Base-by-base conservation (phyloP, 441 rosid species). In the Euphorbia celastroides region DNA sequence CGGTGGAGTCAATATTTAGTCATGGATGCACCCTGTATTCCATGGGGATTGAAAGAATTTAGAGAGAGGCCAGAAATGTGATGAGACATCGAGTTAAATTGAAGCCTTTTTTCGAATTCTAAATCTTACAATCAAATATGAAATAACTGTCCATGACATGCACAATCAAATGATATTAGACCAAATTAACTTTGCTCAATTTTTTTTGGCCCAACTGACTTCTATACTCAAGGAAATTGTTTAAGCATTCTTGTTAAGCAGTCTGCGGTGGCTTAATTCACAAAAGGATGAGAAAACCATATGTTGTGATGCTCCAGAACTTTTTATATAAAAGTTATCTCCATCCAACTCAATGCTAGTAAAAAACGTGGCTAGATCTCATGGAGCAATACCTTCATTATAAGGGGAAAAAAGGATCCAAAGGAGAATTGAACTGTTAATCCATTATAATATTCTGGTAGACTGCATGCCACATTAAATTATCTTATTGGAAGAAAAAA, bases 401-500 rank as follows among this genome's bases (percentile, higher is more conserved):
- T 52, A 27, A 19, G 23, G 25, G 20, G 34, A 27, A 12, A 20
- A 48, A 64, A 56, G 38, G 25, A 57, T 63, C 30, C 63, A 63
- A 55, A 30, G n/a, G 56, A 34, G 57, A 31, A 41, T n/a, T n/a
- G n/a, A 26, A 12, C 16, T 11, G 22, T 57, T 12, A 7, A 26
- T 51, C 50, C 57, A 59, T 62, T n/a, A 67, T 17, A 12, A 57
- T 12, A 31, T 36, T 41, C 44, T 50, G 22, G 16, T 1, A 60
- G 14, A 26, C 5, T 60, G 46, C 27, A 27, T n/a, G n/a, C n/a
- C n/a, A n/a, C n/a, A n/a, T n/a, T 56, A 46, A 42, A 32, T 25
- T 20, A 62, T 44, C 57, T 17, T 57, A 46, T 61, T 48, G 19
- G 10, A 9, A 51, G 55, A 57, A 57, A 75, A 65, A 38, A 65